Evolutionary conservation across 768 basidiomycete genomes (phyloP).

Genomic region (Lactarius trivialis): DNA sequence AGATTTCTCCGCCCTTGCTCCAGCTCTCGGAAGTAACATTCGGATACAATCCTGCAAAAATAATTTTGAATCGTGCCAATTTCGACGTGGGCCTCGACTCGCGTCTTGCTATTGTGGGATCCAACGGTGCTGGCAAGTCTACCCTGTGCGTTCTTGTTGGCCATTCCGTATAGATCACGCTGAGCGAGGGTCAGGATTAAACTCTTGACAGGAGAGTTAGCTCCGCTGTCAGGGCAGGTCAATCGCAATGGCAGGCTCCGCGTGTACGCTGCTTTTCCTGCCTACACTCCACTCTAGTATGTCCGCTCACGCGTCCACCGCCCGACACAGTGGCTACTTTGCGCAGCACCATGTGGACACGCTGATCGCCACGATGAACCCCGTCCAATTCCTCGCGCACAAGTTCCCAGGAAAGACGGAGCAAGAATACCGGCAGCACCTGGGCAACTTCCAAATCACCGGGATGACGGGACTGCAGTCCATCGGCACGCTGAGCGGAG

Average conservation of each 20-base stretch:
- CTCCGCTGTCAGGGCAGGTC: conserved; percentile 69
- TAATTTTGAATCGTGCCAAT: conserved; percentile 72
- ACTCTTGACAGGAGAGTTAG: conserved; percentile 77
- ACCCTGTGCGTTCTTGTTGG: conserved; percentile 58
- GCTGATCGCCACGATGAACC: conserved; percentile 75
- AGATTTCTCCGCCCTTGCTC: conserved; percentile 91
- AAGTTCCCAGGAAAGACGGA: conserved; percentile 92
- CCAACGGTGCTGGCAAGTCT: conserved; percentile 95
- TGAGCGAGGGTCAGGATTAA: conserved; percentile 62
- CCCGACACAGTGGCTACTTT: conserved; percentile 67
- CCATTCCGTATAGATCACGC: background rate
- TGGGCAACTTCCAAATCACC: conserved; percentile 96
- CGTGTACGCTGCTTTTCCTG: conserved; percentile 45
- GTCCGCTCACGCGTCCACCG: background rate
- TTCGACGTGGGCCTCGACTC: conserved; percentile 94
- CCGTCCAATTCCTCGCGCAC: conserved; percentile 88
- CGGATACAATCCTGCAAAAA: conserved; percentile 73
- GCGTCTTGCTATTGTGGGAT: conserved; percentile 90
- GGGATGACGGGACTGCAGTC: conserved; percentile 89
- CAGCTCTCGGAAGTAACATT: conserved; percentile 90
- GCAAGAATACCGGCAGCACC: conserved; percentile 91
- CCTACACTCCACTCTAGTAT: background rate
- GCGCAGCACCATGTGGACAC: conserved; percentile 96
- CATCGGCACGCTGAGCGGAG: conserved; percentile 90
- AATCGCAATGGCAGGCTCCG: conserved; percentile 88